Evolutionary conservation across 2,329 filamentous ascomycete species (phyloP).

Genomic region (Cercospora berteroae): DNA sequence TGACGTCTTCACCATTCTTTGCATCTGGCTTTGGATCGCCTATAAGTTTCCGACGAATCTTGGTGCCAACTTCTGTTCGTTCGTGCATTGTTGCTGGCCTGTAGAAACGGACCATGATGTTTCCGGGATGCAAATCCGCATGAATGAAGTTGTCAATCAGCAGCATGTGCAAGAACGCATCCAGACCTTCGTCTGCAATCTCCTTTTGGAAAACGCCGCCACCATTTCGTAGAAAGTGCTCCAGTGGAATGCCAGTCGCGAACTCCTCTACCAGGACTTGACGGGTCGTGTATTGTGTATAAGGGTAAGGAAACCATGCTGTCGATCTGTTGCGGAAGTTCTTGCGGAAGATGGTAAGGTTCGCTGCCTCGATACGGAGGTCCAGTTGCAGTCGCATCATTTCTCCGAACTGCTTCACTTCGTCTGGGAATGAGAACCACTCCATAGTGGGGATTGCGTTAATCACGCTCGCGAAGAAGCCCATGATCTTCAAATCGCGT

Average conservation of each 20-base stretch:
- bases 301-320: constrained; percentile 95
- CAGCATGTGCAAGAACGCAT: constrained; percentile 95
- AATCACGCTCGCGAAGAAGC: constrained; percentile 78
- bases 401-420: constrained; percentile 88
- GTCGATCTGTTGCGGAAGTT: constrained; percentile 88
- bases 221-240: constrained; percentile 86
- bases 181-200: constrained; percentile 89
- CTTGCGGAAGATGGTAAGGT: constrained; percentile 80
- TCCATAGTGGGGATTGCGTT: constrained; percentile 91
- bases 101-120: constrained; percentile 99
- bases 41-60: constrained; percentile 18
- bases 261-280: constrained; percentile 94
- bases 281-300: constrained; percentile 86
- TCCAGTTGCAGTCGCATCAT: constrained; percentile 99
- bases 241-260: constrained; percentile 86
- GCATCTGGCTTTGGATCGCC: constrained; percentile 34
- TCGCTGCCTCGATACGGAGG: constrained; percentile 88
- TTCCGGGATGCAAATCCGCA: constrained; percentile 92
- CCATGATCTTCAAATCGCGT: constrained; percentile 92
- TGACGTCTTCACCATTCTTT: constrained; percentile 67
- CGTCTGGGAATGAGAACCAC: constrained; percentile 93
- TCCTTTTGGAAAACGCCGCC: constrained; percentile 91
- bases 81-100: constrained; percentile 72
- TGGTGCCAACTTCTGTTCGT: constrained; percentile 17
- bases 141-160: constrained; percentile 97